Evolutionary conservation across 805 yeast genomes (phyloP).

Genomic region (Kazachstania taianensis): DNA sequence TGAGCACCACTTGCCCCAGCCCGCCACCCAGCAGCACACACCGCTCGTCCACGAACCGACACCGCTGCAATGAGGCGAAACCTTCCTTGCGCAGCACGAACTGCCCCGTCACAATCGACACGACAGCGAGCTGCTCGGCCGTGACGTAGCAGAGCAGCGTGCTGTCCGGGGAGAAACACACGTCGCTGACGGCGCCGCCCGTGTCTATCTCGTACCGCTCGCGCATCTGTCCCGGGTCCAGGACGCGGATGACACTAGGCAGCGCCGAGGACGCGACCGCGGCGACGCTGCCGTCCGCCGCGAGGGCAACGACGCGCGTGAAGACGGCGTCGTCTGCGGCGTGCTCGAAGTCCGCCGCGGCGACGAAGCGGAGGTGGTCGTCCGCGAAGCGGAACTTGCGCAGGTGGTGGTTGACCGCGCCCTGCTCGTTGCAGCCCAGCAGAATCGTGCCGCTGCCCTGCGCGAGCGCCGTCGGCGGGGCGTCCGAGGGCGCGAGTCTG

Average conservation of each 20-base stretch:
- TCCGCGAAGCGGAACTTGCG: conserved; percentile 54
- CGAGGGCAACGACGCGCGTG: conserved; percentile 45
- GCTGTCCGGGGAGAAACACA: conserved; percentile 59
- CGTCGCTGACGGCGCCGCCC: conserved; percentile 48
- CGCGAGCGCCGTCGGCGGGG: conserved; percentile 71
- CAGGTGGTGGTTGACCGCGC: conserved; percentile 54
- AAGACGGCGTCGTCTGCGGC: conserved; percentile 44
- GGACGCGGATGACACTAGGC: conserved; percentile 54
- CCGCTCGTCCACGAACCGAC: no score
- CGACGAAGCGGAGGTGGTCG: conserved; percentile 51
- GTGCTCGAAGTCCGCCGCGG: conserved; percentile 46
- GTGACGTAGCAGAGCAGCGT: conserved; percentile 57
- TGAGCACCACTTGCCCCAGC: no score
- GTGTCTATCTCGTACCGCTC: conserved; percentile 46
- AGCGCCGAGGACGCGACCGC: conserved; percentile 58
- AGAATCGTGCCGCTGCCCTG: conserved; percentile 36
- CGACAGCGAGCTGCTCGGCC: conserved; percentile 36
- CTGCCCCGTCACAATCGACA: conserved; percentile 34
- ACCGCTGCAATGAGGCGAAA: no score
- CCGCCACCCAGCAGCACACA: no score
- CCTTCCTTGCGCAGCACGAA: conserved; percentile 30
- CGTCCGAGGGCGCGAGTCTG: conserved; percentile 53
- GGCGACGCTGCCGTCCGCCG: conserved; percentile 52
- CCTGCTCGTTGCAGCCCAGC: conserved; percentile 69
- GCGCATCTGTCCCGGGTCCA: conserved; percentile 47